phyloP scores from a whole-genome alignment of 192 early-diverging fungal species.

The Lobosporangium transversale region DNA sequence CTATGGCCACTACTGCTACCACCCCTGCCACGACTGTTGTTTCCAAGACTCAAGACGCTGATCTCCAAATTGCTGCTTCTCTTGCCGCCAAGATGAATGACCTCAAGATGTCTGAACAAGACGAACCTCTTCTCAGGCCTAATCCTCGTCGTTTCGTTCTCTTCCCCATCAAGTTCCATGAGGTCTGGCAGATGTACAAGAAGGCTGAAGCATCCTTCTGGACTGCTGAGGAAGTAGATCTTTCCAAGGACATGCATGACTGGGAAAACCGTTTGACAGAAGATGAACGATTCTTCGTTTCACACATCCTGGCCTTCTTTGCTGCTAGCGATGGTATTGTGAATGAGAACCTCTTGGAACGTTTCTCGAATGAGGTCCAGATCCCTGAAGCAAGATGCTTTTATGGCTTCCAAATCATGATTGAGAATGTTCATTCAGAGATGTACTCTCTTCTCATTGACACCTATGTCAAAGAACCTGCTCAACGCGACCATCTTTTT shows the following conservation, averaged over 20 bases:
- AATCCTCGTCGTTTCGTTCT: constrained; percentile 89
- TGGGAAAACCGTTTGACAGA: constrained; percentile 88
- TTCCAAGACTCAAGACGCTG: constrained; percentile 37
- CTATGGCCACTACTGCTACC: constrained; percentile 2
- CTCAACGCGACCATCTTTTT: constrained; percentile 86
- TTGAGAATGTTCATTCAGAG: constrained; percentile 96
- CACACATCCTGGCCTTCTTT: constrained; percentile 95
- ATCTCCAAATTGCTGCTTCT: constrained; percentile 34
- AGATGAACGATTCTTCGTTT: constrained; percentile 93
- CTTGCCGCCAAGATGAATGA: constrained; percentile 40
- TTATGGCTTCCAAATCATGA: constrained; percentile 98
- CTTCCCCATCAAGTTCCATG: constrained; percentile 94
- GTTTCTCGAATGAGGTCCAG: constrained; percentile 92
- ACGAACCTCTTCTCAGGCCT: constrained; percentile 58
- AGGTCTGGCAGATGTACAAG: constrained; percentile 98
- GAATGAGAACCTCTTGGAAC: constrained; percentile 93
- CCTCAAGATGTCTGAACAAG: constrained; percentile 47
- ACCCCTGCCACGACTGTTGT: neutral
- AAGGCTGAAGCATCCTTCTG: constrained; percentile 98
- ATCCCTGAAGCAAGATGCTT: constrained; percentile 95
- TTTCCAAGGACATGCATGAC: constrained; percentile 89
- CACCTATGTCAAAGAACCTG: constrained; percentile 91
- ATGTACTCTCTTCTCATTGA: constrained; percentile 96
- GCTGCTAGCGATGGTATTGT: constrained; percentile 96
- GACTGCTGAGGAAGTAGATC: constrained; percentile 96